Conservation (phyloP, 2,329 filamentous ascomycete species). For the Aureobasidium sp. region DNA sequence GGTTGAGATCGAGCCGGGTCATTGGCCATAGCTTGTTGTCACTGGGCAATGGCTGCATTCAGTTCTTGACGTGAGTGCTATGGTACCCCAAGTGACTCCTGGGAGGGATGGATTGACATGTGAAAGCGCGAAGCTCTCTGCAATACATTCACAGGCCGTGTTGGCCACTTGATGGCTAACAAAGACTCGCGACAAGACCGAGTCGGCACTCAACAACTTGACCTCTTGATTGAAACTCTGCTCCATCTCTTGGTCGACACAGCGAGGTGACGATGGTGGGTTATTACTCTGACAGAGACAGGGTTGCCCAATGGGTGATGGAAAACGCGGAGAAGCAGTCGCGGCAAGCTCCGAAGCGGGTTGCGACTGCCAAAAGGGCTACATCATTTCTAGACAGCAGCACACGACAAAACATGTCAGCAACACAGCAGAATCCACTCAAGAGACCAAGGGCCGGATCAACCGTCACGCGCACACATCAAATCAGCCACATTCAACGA, state of each 20-base stretch:
- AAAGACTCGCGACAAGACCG: neutral
- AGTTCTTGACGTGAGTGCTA: neutral
- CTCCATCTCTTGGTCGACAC: too few species aligned
- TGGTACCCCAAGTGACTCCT: too few species aligned
- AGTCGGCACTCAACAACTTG: neutral
- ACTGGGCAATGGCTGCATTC: neutral
- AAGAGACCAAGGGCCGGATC: slow-evolving; percentile 10
- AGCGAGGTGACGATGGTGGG: neutral
- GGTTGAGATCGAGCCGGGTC: neutral
- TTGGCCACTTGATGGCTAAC: neutral
- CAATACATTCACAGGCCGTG: neutral
- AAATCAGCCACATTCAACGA: slow-evolving; percentile 16
- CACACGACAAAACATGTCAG: slow-evolving; percentile 8
- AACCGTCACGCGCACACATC: slow-evolving; percentile 1
- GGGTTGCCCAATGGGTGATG: neutral
- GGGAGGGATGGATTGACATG: neutral
- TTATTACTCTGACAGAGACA: neutral
- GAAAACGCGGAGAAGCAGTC: neutral
- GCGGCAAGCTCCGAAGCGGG: neutral
- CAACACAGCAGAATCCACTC: neutral
- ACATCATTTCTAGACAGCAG: neutral
- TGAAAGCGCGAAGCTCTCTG: neutral
- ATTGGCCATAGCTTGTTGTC: neutral
- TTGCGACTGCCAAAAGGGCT: neutral
- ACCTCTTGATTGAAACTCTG: too few species aligned